Evolutionary conservation across 163 green algal species (phyloP).

Genomic region (Chlorella variabilis): DNA sequence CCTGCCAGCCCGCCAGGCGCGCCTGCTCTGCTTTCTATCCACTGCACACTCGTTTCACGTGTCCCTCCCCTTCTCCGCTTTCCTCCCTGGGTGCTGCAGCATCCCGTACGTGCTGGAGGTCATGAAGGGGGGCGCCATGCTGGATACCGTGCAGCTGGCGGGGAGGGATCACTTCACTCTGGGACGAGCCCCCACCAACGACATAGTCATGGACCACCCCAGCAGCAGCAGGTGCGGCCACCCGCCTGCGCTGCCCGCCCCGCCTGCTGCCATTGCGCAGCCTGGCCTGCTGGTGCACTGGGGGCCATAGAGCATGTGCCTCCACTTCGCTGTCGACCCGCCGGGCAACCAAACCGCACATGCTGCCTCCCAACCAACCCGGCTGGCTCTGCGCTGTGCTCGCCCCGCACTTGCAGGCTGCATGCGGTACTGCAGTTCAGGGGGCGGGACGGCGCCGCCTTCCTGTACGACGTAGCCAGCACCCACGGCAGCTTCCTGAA

Average conservation of each 20-base stretch:
- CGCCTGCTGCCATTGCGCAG: not conserved
- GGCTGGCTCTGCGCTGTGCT: not conserved
- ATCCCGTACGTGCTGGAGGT: conserved; percentile 64
- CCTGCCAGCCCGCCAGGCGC: not conserved
- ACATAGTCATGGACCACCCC: conserved; percentile 90
- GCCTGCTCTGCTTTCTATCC: not conserved
- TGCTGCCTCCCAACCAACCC: not conserved
- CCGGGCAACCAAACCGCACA: too few species aligned
- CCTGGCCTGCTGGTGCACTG: too few species aligned
- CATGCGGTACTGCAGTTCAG: conserved; percentile 88
- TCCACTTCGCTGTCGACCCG: too few species aligned
- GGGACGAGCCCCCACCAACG: conserved; percentile 74
- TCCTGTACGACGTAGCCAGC: conserved; percentile 82
- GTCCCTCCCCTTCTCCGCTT: not conserved
- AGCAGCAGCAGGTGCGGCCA: conserved; percentile 44
- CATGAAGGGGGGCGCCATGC: conserved; percentile 72
- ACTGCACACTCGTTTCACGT: not conserved
- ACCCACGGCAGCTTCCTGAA: conserved; percentile 94
- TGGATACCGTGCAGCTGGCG: conserved; percentile 54
- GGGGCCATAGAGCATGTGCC: too few species aligned
- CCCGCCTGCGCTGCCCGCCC: not conserved
- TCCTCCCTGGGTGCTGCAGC: not conserved
- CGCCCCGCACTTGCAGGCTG: conserved; percentile 58
- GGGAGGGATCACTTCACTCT: conserved; percentile 70
- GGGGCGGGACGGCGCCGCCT: conserved; percentile 58